Percentiles rank a stretch among this genome's conserved stretches.
Conservation (phyloP, 2,329 filamentous ascomycete species). For the Ophiocordyceps camponoti-leonardi region DNA sequence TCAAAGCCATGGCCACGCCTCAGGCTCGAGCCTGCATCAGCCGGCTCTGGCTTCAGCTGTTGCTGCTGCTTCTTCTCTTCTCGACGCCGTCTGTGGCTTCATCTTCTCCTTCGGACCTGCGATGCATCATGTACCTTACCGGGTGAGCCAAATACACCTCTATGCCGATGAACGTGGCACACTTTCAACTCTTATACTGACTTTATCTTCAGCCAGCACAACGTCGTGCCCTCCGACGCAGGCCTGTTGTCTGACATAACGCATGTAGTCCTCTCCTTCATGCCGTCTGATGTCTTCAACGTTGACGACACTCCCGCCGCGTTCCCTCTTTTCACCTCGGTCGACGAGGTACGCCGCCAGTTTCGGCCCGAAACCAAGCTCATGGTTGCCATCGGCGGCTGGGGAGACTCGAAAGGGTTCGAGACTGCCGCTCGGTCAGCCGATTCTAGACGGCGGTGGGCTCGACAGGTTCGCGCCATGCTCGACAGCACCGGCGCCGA, state of each 20-base stretch:
- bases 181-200: not conserved
- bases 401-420: constrained; percentile 53
- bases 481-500: constrained; percentile 45
- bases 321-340: constrained; percentile 36
- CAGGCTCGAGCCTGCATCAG: not conserved
- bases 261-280: constrained; percentile 41
- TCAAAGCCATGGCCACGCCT: not conserved
- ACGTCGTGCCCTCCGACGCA: constrained; percentile 18
- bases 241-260: constrained; percentile 27
- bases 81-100: not conserved
- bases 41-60: not conserved
- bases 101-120: constrained; percentile 4
- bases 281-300: constrained; percentile 36
- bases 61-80: not conserved
- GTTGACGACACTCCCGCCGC: constrained; percentile 13
- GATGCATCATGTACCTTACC: constrained; percentile 31
- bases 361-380: constrained; percentile 40
- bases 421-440: constrained; percentile 34
- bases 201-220: constrained; percentile 24
- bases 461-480: constrained; percentile 46
- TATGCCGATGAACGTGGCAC: too few species aligned
- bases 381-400: constrained; percentile 57
- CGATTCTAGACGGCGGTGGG: constrained; percentile 37
- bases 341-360: constrained; percentile 26
- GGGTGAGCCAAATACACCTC: constrained; percentile 17